phyloP scores from a whole-genome alignment of 129 eudicot species.

The Ambrosia artemisiifolia region DNA sequence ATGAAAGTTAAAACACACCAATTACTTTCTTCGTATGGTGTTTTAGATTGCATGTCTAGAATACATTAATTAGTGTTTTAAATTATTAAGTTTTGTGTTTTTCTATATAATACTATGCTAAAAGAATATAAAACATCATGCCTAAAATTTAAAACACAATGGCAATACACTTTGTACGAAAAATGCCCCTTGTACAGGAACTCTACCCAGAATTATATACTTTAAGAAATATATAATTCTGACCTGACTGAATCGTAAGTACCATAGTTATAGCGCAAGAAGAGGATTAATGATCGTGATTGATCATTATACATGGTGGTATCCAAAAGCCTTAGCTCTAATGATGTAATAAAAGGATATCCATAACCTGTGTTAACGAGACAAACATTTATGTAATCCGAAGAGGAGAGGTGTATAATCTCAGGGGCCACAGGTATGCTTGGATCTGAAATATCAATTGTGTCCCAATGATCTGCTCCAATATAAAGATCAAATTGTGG shows the following conservation, averaged over 20 bases:
- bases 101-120: too few relatives aligned
- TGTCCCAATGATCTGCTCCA: slow-evolving; percentile 37
- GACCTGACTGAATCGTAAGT: background rate
- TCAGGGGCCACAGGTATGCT: background rate
- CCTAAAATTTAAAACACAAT: too few relatives aligned
- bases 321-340: slow-evolving; percentile 16
- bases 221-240: background rate
- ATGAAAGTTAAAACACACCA: too few relatives aligned
- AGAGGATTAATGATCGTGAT: background rate
- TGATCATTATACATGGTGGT: background rate
- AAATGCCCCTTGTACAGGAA: too few relatives aligned
- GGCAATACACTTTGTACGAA: too few relatives aligned
- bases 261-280: background rate
- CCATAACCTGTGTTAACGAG: slow-evolving; percentile 22
- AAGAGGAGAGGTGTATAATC: slow-evolving; percentile 29
- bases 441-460: background rate
- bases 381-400: slow-evolving; percentile 31
- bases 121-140: too few relatives aligned
- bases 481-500: slow-evolving; percentile 41
- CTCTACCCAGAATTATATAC: background rate
- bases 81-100: too few relatives aligned
- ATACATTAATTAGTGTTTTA: too few relatives aligned
- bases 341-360: slow-evolving; percentile 30
- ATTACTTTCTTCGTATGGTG: too few relatives aligned
- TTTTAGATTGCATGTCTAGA: too few relatives aligned